Conservation (phyloP, 2,329 filamentous ascomycete genomes). For the Bipolaris cookei region DNA sequence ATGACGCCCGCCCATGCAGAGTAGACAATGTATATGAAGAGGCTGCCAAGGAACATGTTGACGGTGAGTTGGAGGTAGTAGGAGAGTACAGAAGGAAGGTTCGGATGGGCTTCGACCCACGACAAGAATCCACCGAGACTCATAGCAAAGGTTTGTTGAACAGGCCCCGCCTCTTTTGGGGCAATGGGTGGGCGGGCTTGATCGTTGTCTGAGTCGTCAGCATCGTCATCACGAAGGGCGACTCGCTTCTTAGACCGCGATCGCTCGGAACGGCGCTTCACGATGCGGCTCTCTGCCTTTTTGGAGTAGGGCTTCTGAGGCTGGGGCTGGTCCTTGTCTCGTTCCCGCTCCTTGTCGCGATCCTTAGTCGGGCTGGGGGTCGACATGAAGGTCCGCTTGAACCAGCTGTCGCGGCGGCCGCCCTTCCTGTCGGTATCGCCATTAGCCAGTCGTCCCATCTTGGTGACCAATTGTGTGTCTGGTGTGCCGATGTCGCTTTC, state of each 20-base stretch:
- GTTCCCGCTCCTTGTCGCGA: conserved; percentile 35
- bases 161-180: conserved; percentile 12
- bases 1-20: conserved; percentile 72
- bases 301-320: conserved; percentile 43
- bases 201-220: conserved; percentile 37
- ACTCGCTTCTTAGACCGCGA: conserved; percentile 37
- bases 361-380: conserved; percentile 51
- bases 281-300: conserved; percentile 49
- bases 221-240: conserved; percentile 24
- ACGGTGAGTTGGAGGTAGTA: conserved; percentile 71
- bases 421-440: conserved; percentile 45
- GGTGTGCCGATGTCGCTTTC: conserved; percentile 54
- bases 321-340: conserved; percentile 33
- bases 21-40: conserved; percentile 70
- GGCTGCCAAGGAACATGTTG: conserved; percentile 67
- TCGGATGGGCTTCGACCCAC: conserved; percentile 69
- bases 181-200: conserved; percentile 1
- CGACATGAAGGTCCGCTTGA: conserved; percentile 34
- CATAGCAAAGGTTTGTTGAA: conserved; percentile 31
- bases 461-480: conserved; percentile 43
- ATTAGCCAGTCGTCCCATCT: conserved; percentile 36
- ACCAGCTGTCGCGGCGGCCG: conserved; percentile 38
- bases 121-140: conserved; percentile 61
- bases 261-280: conserved; percentile 37
- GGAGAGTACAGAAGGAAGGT: conserved; percentile 69